These are phyloP conservation scores for Pseudogymnoascus sp. DNA, from an alignment of 2,329 filamentous ascomycete species.

Conservation along the genomic window DNA sequence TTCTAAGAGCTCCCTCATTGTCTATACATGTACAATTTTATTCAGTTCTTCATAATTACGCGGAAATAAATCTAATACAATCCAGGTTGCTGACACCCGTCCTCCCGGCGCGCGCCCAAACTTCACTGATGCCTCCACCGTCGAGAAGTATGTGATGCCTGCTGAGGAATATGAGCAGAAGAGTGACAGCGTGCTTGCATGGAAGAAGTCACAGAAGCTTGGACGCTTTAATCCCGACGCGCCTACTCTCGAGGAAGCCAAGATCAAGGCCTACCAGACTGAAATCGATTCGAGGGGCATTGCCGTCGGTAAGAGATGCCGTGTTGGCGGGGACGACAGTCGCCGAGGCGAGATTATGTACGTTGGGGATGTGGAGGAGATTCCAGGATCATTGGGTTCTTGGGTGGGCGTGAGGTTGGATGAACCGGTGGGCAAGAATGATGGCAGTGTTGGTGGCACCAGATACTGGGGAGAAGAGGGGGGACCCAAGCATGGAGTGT, in stretches of 20 bases:
- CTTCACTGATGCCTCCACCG: slow-evolving; percentile 69
- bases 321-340: slow-evolving; percentile 57
- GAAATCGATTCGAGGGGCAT: slow-evolving; percentile 66
- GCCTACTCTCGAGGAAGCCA: slow-evolving; percentile 62
- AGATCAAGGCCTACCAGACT: slow-evolving; percentile 56
- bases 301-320: slow-evolving; percentile 52
- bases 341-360: slow-evolving; percentile 62
- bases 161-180: slow-evolving; percentile 76
- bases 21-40: not conserved
- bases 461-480: slow-evolving; percentile 56
- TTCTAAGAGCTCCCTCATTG: not conserved
- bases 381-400: slow-evolving; percentile 52
- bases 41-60: not conserved
- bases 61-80: slow-evolving; percentile 12
- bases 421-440: slow-evolving; percentile 75
- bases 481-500: slow-evolving; percentile 62
- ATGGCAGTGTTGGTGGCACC: slow-evolving; percentile 59
- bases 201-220: slow-evolving; percentile 93
- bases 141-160: slow-evolving; percentile 89
- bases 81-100: slow-evolving; percentile 69
- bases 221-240: slow-evolving; percentile 89
- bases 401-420: slow-evolving; percentile 73
- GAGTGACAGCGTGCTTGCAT: slow-evolving; percentile 80
- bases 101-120: slow-evolving; percentile 68
- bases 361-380: slow-evolving; percentile 66